Conservation (phyloP, 2,329 filamentous ascomycete genomes). For the Aspergillus phoenicis region DNA sequence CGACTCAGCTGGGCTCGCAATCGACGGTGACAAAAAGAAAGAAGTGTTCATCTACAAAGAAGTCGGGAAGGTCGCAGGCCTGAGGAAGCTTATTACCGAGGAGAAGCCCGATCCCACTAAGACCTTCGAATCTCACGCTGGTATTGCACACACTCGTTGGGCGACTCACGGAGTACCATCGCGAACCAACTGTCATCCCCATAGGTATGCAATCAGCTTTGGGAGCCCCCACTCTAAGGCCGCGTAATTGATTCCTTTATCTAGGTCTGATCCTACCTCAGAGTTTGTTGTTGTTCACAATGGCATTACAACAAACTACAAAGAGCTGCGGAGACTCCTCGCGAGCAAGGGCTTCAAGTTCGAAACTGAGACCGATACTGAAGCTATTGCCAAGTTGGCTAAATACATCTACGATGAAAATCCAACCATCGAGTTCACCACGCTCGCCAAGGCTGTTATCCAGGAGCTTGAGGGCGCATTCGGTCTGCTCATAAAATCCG, state of each 20-base stretch:
- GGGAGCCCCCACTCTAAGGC: neutral
- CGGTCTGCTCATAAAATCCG: conserved; percentile 94
- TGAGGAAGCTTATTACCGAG: conserved; percentile 88
- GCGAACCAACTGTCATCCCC: conserved; percentile 94
- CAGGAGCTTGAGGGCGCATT: conserved; percentile 98
- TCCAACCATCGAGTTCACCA: conserved; percentile 91
- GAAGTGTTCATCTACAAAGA: conserved; percentile 98
- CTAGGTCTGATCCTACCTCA: conserved; percentile 88
- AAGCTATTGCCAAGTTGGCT: conserved; percentile 98
- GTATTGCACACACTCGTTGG: conserved; percentile 99
- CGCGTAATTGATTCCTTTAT: neutral
- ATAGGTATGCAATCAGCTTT: conserved; percentile 67
- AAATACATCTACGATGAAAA: conserved; percentile 98
- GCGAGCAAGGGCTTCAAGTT: conserved; percentile 95
- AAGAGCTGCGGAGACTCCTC: conserved; percentile 94
- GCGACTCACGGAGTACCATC: conserved; percentile 95
- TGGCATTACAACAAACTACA: conserved; percentile 99
- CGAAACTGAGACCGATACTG: conserved; percentile 98
- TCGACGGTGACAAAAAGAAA: conserved; percentile 98
- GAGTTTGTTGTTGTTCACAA: conserved; percentile 98
- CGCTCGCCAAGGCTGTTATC: conserved; percentile 95
- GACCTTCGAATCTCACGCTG: conserved; percentile 95
- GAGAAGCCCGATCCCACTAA: conserved; percentile 82
- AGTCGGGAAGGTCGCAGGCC: conserved; percentile 97
- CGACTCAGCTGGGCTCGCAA: conserved; percentile 91